Evolutionary conservation across 768 basidiomycete species (phyloP).

Genomic region (Suillus sp.): DNA sequence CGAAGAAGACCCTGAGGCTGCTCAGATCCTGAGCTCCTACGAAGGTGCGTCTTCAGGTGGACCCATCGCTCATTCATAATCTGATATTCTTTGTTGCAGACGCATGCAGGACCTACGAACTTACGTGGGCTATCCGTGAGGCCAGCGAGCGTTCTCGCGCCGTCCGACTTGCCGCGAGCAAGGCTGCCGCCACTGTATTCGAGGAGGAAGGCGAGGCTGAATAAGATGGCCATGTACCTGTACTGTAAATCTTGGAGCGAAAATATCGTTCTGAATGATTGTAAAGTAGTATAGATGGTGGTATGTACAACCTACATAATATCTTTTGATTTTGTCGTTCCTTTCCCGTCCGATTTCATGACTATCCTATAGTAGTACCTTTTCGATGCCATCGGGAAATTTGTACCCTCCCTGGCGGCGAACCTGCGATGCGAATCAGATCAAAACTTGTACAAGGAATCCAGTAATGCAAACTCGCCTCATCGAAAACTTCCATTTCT

Average conservation of each 20-base stretch:
- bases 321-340: neutral
- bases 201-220: conserved; percentile 27
- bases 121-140: conserved; percentile 91
- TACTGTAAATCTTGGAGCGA: neutral
- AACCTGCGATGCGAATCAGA: conserved; percentile 20
- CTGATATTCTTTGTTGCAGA: conserved; percentile 44
- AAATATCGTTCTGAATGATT: neutral
- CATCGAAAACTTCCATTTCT: conserved; percentile 53
- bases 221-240: neutral
- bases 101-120: conserved; percentile 84
- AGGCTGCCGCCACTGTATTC: conserved; percentile 29
- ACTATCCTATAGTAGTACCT: conserved; percentile 21
- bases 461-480: conserved; percentile 32
- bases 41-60: conserved; percentile 54
- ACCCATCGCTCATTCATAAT: neutral
- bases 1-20: conserved; percentile 80
- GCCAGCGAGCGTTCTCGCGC: conserved; percentile 70
- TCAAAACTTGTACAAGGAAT: conserved; percentile 6
- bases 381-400: conserved; percentile 43
- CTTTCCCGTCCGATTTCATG: neutral
- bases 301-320: neutral
- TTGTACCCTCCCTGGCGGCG: conserved; percentile 43
- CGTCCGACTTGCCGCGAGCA: conserved; percentile 42
- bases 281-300: conserved; percentile 7
- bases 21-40: conserved; percentile 80